Conservation (phyloP, 768 basidiomycete species). For the Gloeopeniophorella convolvens region DNA sequence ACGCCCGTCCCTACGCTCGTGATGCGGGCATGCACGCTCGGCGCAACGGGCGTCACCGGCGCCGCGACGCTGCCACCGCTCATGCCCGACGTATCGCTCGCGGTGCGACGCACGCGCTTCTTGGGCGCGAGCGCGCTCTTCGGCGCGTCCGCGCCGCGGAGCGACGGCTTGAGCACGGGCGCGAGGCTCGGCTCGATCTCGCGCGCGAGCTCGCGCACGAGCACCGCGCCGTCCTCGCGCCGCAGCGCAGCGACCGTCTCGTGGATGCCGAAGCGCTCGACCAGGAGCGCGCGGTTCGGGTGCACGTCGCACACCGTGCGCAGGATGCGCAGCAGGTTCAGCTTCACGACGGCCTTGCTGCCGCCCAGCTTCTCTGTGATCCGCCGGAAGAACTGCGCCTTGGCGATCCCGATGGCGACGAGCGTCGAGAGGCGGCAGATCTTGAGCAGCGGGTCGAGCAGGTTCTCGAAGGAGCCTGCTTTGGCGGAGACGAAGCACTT, state of each 20-base stretch:
- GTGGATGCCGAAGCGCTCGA: constrained; percentile 75
- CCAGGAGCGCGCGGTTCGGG: constrained; percentile 75
- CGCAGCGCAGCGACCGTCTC: constrained; percentile 78
- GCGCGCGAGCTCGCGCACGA: constrained; percentile 83
- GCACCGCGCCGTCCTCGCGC: constrained; percentile 80
- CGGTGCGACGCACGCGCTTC: constrained; percentile 52
- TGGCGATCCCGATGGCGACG: constrained; percentile 71
- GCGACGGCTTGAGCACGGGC: constrained; percentile 58
- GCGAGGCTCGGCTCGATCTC: constrained; percentile 76
- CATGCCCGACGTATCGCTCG: constrained; percentile 56
- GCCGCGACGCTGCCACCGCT: constrained; percentile 20
- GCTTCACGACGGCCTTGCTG: constrained; percentile 81
- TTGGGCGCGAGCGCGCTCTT: constrained; percentile 51
- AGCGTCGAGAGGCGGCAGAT: constrained; percentile 74
- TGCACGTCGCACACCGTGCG: constrained; percentile 85
- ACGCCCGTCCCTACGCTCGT: constrained; percentile 30
- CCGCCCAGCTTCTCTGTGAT: constrained; percentile 75
- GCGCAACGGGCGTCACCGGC: constrained; percentile 17
- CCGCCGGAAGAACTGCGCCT: constrained; percentile 80
- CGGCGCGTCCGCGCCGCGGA: constrained; percentile 26
- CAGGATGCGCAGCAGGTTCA: constrained; percentile 83
- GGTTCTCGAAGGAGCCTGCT: constrained; percentile 84
- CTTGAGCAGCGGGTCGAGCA: constrained; percentile 90
- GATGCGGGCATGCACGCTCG: constrained; percentile 25
- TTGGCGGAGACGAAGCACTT: constrained; percentile 80